These are phyloP conservation scores for Tripterygium wilfordii DNA, from an alignment of 177 flowering plant species.

Conservation along the genomic window DNA sequence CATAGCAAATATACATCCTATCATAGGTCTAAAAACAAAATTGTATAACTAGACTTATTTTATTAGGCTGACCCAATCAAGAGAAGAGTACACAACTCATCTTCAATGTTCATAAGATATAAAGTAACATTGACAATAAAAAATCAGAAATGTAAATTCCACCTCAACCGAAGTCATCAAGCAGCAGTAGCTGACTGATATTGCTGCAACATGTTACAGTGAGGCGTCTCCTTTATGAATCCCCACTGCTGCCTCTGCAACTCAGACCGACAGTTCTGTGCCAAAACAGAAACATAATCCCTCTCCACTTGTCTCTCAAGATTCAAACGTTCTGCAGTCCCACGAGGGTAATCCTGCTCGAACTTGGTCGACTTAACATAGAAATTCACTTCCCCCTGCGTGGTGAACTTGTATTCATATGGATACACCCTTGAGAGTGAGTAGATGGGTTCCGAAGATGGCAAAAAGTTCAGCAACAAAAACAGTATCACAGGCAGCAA, in stretches of 20 bases:
- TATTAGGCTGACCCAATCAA: too few species aligned
- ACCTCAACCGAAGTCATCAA: conserved; percentile 33
- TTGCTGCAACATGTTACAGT: conserved; percentile 62
- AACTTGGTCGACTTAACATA: conserved; percentile 61
- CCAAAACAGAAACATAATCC: conserved; percentile 44
- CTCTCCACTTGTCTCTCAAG: conserved; percentile 52
- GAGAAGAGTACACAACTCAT: too few species aligned
- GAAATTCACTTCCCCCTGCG: conserved; percentile 59
- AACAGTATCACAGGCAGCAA: conserved; percentile 68
- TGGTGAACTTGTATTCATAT: conserved; percentile 36
- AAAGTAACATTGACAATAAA: too few species aligned
- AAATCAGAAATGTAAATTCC: conserved; percentile 2
- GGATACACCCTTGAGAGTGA: conserved; percentile 42
- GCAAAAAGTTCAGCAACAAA: conserved; percentile 55
- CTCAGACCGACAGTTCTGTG: conserved; percentile 68
- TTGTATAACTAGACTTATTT: too few species aligned
- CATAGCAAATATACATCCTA: too few species aligned
- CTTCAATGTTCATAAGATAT: too few species aligned
- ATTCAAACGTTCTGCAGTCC: conserved; percentile 30
- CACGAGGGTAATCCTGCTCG: conserved; percentile 62
- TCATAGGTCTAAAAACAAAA: too few species aligned
- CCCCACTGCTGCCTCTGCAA: conserved; percentile 79
- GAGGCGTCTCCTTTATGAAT: conserved; percentile 45
- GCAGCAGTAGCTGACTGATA: conserved; percentile 33
- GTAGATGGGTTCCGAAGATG: conserved; percentile 67